These are phyloP conservation scores for Paecilomyces sp. DNA, from an alignment of 2,329 filamentous ascomycete genomes.

Conservation along the genomic window DNA sequence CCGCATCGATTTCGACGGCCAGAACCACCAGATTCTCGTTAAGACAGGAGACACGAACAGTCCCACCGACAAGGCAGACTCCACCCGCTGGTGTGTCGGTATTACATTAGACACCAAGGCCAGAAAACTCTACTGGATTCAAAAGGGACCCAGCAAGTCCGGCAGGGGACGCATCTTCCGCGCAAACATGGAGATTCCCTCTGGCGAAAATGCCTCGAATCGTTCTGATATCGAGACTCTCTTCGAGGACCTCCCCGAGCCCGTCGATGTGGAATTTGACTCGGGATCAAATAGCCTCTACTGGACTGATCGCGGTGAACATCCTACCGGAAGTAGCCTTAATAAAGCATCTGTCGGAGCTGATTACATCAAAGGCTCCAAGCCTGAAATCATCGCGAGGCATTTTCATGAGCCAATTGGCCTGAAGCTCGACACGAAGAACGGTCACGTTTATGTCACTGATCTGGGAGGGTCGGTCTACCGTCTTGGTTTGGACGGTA, in stretches of 20 bases:
- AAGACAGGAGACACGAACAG: conserved; percentile 22
- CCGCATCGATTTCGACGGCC: conserved; percentile 30
- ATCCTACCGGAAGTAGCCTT: conserved; percentile 48
- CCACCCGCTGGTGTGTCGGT: conserved; percentile 48
- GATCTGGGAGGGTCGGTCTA: conserved; percentile 19
- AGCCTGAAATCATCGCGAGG: conserved; percentile 11
- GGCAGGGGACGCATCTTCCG: conserved; percentile 48
- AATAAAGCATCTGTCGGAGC: conserved; percentile 29
- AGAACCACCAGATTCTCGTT: conserved; percentile 29
- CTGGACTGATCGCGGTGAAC: conserved; percentile 56
- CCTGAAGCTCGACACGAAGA: conserved; percentile 6
- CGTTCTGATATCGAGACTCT: conserved; percentile 40
- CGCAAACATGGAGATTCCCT: conserved; percentile 37
- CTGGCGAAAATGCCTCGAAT: conserved; percentile 21
- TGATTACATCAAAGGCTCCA: neutral
- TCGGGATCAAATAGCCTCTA: conserved; percentile 39
- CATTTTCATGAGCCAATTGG: conserved; percentile 21
- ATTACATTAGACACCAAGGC: conserved; percentile 40
- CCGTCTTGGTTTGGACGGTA: conserved; percentile 11
- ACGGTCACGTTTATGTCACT: conserved; percentile 14
- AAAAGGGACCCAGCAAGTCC: conserved; percentile 51
- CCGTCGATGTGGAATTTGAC: conserved; percentile 53
- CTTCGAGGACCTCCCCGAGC: conserved; percentile 43
- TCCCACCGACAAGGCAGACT: conserved; percentile 20
- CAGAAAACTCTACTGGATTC: conserved; percentile 53